These are phyloP conservation scores for Phytophthora lateralis DNA, from an alignment of 352 stramenopile genomes.

Conservation along the genomic window DNA sequence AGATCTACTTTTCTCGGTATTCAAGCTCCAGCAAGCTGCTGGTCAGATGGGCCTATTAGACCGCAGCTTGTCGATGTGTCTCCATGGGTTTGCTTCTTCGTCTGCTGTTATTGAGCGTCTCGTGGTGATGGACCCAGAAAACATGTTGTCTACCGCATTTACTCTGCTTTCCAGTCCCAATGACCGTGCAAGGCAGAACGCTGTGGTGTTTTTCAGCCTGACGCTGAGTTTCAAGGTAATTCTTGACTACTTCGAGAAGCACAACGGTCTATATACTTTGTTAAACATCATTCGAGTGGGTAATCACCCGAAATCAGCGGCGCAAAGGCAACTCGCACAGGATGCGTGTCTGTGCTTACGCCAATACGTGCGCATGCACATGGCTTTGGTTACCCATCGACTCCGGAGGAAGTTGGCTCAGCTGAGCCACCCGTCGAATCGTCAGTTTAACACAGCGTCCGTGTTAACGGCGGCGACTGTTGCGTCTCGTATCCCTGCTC, in stretches of 20 bases:
- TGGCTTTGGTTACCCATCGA: constrained; percentile 73
- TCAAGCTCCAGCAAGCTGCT: constrained; percentile 57
- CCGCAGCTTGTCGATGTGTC: constrained; percentile 84
- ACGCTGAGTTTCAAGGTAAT: constrained; percentile 82
- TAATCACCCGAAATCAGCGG: constrained; percentile 75
- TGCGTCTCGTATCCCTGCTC: constrained; percentile 62
- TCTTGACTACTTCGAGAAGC: constrained; percentile 84
- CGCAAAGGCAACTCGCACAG: constrained; percentile 82
- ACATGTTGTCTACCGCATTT: constrained; percentile 68
- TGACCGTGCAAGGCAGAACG: constrained; percentile 80
- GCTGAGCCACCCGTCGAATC: constrained; percentile 63
- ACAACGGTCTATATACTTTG: constrained; percentile 84
- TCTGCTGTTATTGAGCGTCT: constrained; percentile 81
- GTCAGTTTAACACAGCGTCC: constrained; percentile 33
- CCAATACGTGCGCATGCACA: constrained; percentile 85
- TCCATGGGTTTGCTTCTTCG: constrained; percentile 84
- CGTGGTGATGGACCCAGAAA: constrained; percentile 56
- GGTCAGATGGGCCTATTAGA: constrained; percentile 71
- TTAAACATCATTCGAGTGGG: constrained; percentile 86
- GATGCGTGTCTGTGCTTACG: constrained; percentile 84
- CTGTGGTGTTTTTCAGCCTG: constrained; percentile 85
- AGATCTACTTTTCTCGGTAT: constrained; percentile 69
- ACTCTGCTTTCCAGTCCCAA: constrained; percentile 74
- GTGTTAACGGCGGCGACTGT: constrained; percentile 59
- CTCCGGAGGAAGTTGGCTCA: constrained; percentile 69